These are phyloP conservation scores for Pseudogymnoascus sp. DNA, from an alignment of 2,329 filamentous ascomycete species.

Conservation along the genomic window DNA sequence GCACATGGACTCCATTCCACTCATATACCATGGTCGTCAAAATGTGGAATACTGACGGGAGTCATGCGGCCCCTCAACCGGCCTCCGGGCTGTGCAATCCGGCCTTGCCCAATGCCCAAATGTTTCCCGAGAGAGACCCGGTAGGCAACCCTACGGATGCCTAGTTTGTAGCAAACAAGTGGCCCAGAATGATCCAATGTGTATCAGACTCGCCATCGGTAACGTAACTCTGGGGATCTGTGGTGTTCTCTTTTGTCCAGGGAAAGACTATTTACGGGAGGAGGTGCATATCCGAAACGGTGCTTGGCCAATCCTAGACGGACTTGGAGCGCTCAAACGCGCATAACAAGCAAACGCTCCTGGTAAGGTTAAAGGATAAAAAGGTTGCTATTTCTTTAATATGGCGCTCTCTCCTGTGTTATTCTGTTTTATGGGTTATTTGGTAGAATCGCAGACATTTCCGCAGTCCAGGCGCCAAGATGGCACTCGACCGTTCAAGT, in stretches of 20 bases:
- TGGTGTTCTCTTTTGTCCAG: background rate
- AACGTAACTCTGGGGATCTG: background rate
- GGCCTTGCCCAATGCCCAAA: background rate
- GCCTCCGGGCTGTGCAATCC: background rate
- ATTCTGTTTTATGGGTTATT: background rate
- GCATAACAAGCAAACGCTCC: background rate
- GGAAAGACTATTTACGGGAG: background rate
- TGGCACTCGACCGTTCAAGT: background rate
- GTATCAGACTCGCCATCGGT: background rate
- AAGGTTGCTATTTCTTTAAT: background rate
- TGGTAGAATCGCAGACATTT: background rate
- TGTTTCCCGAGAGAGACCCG: background rate
- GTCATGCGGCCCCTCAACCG: background rate
- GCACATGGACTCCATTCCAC: background rate
- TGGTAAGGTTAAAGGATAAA: background rate
- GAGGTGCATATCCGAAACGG: slow-evolving; percentile 3
- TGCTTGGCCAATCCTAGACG: background rate
- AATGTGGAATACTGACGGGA: background rate
- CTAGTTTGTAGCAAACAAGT: background rate
- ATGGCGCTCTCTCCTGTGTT: background rate
- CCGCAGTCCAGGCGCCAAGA: background rate
- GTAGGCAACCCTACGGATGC: background rate
- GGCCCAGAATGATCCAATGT: background rate
- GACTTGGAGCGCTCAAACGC: background rate
- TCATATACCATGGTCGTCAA: background rate